Conservation (phyloP, 495 filamentous ascomycete genomes). For the Penicillium subrubescens region DNA sequence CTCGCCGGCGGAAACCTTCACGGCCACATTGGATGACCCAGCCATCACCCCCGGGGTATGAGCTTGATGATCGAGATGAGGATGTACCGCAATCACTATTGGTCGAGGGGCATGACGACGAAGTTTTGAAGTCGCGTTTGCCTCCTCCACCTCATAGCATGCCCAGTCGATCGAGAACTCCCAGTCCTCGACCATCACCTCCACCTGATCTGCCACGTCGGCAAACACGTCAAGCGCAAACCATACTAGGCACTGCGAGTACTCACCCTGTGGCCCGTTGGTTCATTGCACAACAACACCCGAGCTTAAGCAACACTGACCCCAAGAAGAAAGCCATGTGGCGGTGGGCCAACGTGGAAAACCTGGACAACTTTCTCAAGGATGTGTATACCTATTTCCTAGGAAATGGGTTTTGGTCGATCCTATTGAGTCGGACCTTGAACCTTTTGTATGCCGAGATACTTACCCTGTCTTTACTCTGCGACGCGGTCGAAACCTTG, state of each 20-base stretch:
- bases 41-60: conserved; percentile 29
- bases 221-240: conserved; percentile 64
- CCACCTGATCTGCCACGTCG: conserved; percentile 62
- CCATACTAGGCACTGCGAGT: conserved; percentile 43
- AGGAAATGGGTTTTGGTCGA: conserved; percentile 88
- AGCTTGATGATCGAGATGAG: conserved; percentile 80
- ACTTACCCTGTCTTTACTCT: neutral
- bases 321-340: conserved; percentile 88
- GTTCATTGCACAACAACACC: conserved; percentile 38
- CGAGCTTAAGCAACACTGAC: conserved; percentile 55
- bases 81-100: conserved; percentile 90
- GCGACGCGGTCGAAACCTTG: neutral
- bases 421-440: conserved; percentile 68
- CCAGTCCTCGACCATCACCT: conserved; percentile 50
- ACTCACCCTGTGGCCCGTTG: conserved; percentile 32
- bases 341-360: conserved; percentile 91
- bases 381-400: conserved; percentile 91
- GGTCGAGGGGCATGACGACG: conserved; percentile 61
- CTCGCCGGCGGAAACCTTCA: conserved; percentile 34
- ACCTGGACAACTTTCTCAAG: conserved; percentile 86
- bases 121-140: conserved; percentile 37
- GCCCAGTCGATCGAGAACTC: conserved; percentile 26
- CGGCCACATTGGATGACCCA: conserved; percentile 39
- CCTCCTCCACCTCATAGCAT: conserved; percentile 40
- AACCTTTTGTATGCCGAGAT: conserved; percentile 67